A percentile compares a stretch with the other conserved stretches of the same genome.
phyloP scores from a whole-genome alignment of 1,284 basidiomycete genomes.

The Trametes pubescens region DNA sequence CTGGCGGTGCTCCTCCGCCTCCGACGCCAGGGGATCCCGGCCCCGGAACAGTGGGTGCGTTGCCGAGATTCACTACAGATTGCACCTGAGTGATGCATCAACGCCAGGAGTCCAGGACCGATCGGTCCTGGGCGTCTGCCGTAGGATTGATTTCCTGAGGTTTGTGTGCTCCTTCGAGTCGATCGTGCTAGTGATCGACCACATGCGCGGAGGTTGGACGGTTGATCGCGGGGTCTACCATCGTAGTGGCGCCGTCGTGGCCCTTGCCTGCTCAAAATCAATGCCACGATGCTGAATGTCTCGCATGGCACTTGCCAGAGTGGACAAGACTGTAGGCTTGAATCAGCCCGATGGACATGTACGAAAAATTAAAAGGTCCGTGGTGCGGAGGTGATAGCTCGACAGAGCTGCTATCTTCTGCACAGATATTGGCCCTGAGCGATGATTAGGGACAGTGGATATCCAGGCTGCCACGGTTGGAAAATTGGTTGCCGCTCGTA shows the following conservation, averaged over 20 bases:
- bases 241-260: background rate
- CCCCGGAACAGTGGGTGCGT: background rate
- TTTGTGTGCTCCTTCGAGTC: background rate
- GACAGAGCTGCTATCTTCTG: background rate
- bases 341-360: background rate
- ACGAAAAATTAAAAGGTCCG: background rate
- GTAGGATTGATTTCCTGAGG: background rate
- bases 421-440: background rate
- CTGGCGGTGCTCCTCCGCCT: background rate
- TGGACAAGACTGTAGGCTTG: background rate
- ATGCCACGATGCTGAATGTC: background rate
- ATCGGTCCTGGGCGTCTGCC: background rate
- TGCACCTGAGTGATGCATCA: background rate
- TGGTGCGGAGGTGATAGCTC: background rate
- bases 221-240: background rate
- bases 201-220: background rate
- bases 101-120: background rate
- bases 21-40: background rate
- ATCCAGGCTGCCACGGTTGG: too few relatives aligned
- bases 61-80: conserved; percentile 4
- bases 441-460: background rate
- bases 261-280: background rate
- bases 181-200: background rate
- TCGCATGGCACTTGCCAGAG: background rate
- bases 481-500: too few relatives aligned